phyloP scores from a whole-genome alignment of 202 grass and related monocot species.

The Setaria viridis region DNA sequence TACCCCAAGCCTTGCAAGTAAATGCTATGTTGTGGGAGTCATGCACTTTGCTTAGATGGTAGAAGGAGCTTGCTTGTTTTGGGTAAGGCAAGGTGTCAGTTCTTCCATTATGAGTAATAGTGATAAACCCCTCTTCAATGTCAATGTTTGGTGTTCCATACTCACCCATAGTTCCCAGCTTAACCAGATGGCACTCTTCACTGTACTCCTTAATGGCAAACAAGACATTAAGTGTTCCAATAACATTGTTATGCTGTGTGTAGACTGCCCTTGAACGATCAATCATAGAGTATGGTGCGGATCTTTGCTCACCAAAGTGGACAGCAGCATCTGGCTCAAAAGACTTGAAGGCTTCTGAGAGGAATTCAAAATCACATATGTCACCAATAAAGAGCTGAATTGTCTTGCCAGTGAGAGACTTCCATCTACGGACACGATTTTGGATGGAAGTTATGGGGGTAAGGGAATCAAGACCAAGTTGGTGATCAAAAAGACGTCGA shows the following conservation, averaged over 20 bases:
- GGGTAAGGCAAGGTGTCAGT: constrained; percentile 94
- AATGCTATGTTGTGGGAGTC: constrained; percentile 97
- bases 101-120: constrained; percentile 92
- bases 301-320: constrained; percentile 96
- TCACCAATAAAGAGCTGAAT: constrained; percentile 89
- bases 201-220: constrained; percentile 91
- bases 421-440: constrained; percentile 83
- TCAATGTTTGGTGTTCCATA: constrained; percentile 99
- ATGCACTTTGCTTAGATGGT: constrained; percentile 97
- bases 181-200: constrained; percentile 89
- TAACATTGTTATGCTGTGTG: constrained; percentile 95
- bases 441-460: constrained; percentile 92
- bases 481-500: constrained; percentile 89
- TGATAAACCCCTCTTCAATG: constrained; percentile 93
- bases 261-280: constrained; percentile 90
- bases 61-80: constrained; percentile 97
- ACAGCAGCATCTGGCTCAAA: constrained; percentile 92
- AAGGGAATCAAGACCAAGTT: constrained; percentile 88
- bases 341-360: constrained; percentile 88
- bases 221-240: constrained; percentile 95
- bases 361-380: constrained; percentile 97
- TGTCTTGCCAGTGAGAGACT: constrained; percentile 73
- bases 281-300: constrained; percentile 97
- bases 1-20: constrained; percentile 95
- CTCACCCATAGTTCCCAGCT: constrained; percentile 96